Conservation (phyloP, 495 filamentous ascomycete species). For the Trypethelium eluteriae region DNA sequence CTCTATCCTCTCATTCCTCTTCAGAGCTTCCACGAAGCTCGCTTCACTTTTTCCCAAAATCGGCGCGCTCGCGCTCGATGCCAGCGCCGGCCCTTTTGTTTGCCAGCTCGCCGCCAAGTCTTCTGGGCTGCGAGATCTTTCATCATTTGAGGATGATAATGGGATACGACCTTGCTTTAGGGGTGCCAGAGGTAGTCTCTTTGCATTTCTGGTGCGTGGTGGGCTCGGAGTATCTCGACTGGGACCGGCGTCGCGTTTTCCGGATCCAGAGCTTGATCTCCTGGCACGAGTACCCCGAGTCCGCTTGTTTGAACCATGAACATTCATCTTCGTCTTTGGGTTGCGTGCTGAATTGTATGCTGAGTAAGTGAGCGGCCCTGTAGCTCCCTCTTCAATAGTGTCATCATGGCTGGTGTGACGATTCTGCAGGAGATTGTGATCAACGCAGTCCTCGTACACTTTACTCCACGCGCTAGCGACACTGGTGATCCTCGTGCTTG, state of each 20-base stretch:
- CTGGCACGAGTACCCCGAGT: too few species aligned
- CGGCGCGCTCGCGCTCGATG: background rate
- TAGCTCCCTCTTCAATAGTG: background rate
- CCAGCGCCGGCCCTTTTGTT: background rate
- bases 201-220: background rate
- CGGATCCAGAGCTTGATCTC: background rate
- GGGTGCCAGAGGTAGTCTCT: background rate
- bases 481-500: background rate
- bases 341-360: background rate
- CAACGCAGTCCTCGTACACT: slow-evolving; percentile 3
- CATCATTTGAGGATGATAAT: background rate
- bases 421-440: background rate
- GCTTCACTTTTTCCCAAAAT: background rate
- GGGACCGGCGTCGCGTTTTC: background rate
- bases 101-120: background rate
- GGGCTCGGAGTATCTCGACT: background rate
- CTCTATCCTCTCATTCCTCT: background rate
- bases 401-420: background rate
- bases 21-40: background rate
- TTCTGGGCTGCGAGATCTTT: background rate
- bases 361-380: background rate
- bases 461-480: slow-evolving; percentile 2
- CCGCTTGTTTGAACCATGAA: background rate
- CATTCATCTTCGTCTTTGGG: background rate
- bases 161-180: background rate